Conservation (phyloP, 2,329 filamentous ascomycete genomes). For the Curvularia lunata region DNA sequence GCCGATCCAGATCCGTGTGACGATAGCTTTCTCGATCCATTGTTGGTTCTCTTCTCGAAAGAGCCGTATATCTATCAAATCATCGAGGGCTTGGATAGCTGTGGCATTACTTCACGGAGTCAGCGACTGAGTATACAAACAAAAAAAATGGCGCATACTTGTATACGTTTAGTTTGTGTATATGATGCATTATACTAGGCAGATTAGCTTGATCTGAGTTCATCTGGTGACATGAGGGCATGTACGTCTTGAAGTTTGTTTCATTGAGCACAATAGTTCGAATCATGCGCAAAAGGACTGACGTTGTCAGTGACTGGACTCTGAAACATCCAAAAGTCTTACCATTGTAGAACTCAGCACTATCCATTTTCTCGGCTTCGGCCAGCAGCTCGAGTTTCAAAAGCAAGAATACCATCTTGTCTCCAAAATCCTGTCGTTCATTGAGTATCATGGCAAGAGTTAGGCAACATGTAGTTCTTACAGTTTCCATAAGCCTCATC, state of each 20-base stretch:
- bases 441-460: not conserved
- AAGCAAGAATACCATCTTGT: conserved; percentile 69
- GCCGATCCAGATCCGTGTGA: conserved; percentile 72
- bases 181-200: conserved; percentile 65
- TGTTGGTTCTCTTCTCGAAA: conserved; percentile 56
- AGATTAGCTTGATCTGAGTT: not conserved
- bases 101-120: conserved; percentile 40
- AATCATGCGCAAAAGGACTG: conserved; percentile 68
- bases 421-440: conserved; percentile 59
- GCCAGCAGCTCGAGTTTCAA: conserved; percentile 72
- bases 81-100: conserved; percentile 62
- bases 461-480: conserved; percentile 10
- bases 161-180: conserved; percentile 65
- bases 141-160: conserved; percentile 26
- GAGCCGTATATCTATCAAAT: conserved; percentile 67
- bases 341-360: conserved; percentile 52
- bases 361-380: conserved; percentile 45
- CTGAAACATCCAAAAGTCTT: not conserved
- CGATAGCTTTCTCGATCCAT: conserved; percentile 73
- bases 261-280: conserved; percentile 65
- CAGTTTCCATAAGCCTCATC: conserved; percentile 66
- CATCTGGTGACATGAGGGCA: not conserved
- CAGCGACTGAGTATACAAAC: not conserved
- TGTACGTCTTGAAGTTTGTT: conserved; percentile 65
- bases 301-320: conserved; percentile 17